phyloP scores from a whole-genome alignment of 2,329 filamentous ascomycete species.

The Malbranchea zuffiana region DNA sequence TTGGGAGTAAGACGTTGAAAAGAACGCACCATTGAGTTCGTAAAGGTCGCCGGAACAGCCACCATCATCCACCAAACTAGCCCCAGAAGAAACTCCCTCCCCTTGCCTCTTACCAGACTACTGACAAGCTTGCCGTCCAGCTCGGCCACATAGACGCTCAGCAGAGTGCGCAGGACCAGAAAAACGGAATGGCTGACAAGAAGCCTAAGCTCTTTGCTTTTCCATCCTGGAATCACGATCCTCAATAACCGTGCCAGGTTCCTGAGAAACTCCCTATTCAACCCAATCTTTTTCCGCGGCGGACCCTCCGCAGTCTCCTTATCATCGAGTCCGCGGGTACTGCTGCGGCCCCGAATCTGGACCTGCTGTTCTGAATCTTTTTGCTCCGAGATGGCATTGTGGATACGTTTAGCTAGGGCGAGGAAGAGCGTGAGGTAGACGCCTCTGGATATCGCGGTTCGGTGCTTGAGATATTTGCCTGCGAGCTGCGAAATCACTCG shows the following conservation, averaged over 20 bases:
- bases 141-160: conserved; percentile 91
- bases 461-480: conserved; percentile 63
- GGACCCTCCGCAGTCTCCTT: conserved; percentile 14
- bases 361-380: conserved; percentile 66
- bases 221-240: conserved; percentile 85
- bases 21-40: conserved; percentile 81
- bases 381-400: conserved; percentile 84
- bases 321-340: conserved; percentile 28
- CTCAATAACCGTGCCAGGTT: conserved; percentile 65
- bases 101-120: conserved; percentile 79
- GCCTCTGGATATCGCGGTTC: conserved; percentile 68
- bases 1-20: not conserved
- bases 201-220: conserved; percentile 75
- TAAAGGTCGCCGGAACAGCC: conserved; percentile 90
- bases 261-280: conserved; percentile 78
- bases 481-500: conserved; percentile 56
- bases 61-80: conserved; percentile 99
- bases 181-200: conserved; percentile 89
- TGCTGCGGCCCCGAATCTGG: conserved; percentile 45
- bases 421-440: conserved; percentile 75
- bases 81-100: conserved; percentile 75
- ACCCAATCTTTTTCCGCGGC: conserved; percentile 67
- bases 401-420: conserved; percentile 73
- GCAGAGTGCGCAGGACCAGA: conserved; percentile 75
- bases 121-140: conserved; percentile 91